Percentiles rank a stretch among this genome's conserved stretches.
Evolutionary conservation across 2,329 filamentous ascomycete species (phyloP).

Genomic region (Aureobasidium sp.): DNA sequence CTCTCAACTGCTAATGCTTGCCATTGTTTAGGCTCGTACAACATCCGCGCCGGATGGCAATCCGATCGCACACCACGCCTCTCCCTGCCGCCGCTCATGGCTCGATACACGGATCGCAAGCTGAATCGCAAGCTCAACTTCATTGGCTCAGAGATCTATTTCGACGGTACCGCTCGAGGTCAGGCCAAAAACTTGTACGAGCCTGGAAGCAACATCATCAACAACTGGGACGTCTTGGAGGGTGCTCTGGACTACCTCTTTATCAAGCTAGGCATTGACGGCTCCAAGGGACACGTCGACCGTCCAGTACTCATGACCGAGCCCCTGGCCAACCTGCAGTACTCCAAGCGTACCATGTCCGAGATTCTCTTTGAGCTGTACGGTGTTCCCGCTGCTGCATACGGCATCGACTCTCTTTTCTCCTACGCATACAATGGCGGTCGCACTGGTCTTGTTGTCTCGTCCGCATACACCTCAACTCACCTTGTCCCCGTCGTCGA

Average conservation of each 20-base stretch:
- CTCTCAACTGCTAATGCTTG: not conserved
- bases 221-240: slow-evolving; percentile 98
- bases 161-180: slow-evolving; percentile 83
- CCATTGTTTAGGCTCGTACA: slow-evolving; percentile 60
- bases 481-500: slow-evolving; percentile 92
- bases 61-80: slow-evolving; percentile 79
- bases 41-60: slow-evolving; percentile 90
- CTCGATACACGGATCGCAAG: slow-evolving; percentile 92
- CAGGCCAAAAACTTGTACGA: slow-evolving; percentile 91
- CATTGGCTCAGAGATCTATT: slow-evolving; percentile 84
- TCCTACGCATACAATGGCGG: slow-evolving; percentile 91
- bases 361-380: slow-evolving; percentile 98
- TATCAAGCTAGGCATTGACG: slow-evolving; percentile 82
- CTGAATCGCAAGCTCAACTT: slow-evolving; percentile 86
- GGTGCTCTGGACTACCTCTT: slow-evolving; percentile 91
- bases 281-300: slow-evolving; percentile 63
- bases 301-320: slow-evolving; percentile 93
- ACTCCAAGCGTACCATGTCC: slow-evolving; percentile 75
- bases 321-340: slow-evolving; percentile 81
- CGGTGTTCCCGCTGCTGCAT: slow-evolving; percentile 77
- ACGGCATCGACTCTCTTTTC: slow-evolving; percentile 94
- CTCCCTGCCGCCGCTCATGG: slow-evolving; percentile 78
- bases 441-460: slow-evolving; percentile 77
- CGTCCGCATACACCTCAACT: slow-evolving; percentile 86
- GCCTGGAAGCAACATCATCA: slow-evolving; percentile 78